Conservation (phyloP, 306 rosid species). For the Dryas octopetala region DNA sequence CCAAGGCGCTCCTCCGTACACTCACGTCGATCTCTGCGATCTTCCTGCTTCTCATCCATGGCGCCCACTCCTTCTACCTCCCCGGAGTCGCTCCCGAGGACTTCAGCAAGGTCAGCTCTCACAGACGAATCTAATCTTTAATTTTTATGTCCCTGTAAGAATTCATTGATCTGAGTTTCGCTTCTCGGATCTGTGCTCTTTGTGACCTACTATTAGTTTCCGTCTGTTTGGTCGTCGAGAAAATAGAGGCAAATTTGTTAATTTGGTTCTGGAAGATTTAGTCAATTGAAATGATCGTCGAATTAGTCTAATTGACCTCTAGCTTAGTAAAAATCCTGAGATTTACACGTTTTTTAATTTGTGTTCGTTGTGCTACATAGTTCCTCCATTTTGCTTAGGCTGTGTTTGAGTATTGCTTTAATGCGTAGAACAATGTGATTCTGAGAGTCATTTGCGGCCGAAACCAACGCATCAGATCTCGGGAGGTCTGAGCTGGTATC, state of each 20-base stretch:
- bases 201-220: conserved; percentile 14
- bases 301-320: neutral
- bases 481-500: neutral
- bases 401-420: neutral
- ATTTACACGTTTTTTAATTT: neutral
- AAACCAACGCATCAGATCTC: neutral
- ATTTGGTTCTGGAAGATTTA: conserved; percentile 1
- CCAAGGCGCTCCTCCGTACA: conserved; percentile 28
- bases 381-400: neutral
- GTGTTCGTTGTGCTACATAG: neutral
- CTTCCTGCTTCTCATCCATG: conserved; percentile 56
- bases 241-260: conserved; percentile 14
- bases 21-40: conserved; percentile 39
- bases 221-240: conserved; percentile 15
- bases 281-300: neutral
- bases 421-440: neutral
- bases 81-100: conserved; percentile 99
- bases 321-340: neutral
- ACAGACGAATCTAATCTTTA: neutral
- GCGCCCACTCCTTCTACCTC: conserved; percentile 73
- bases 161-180: conserved; percentile 38
- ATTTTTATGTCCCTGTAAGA: neutral
- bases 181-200: conserved; percentile 45
- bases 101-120: conserved; percentile 64
- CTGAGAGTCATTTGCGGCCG: neutral